Conservation (phyloP, 2,329 filamentous ascomycete genomes). For the Trichophyton schoenleinii region DNA sequence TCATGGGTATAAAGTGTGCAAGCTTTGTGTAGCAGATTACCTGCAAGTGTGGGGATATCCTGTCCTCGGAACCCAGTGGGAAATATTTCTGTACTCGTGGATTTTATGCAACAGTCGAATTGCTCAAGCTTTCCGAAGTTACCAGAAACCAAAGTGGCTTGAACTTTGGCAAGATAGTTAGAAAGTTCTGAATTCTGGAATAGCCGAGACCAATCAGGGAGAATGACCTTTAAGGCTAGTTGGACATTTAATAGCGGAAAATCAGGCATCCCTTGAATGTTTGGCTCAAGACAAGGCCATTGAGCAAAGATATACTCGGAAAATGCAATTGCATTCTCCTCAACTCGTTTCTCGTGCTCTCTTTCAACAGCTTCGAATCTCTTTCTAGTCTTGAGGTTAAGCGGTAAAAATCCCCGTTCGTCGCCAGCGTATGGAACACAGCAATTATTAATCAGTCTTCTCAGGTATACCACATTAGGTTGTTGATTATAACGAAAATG, state of each 20-base stretch:
- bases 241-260: slow-evolving; percentile 4
- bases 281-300: slow-evolving; percentile 10
- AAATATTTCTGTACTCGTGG: neutral
- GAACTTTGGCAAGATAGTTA: slow-evolving; percentile 33
- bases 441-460: slow-evolving; percentile 5
- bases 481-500: slow-evolving; percentile 8
- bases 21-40: neutral
- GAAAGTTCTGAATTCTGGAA: slow-evolving; percentile 39
- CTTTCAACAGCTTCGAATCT: slow-evolving; percentile 4
- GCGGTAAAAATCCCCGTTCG: neutral
- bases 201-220: slow-evolving; percentile 38
- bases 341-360: slow-evolving; percentile 5
- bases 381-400: slow-evolving; percentile 4
- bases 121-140: neutral
- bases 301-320: slow-evolving; percentile 12
- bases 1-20: neutral
- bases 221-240: slow-evolving; percentile 29
- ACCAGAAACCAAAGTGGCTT: slow-evolving; percentile 28
- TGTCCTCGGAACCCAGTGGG: neutral
- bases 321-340: slow-evolving; percentile 11
- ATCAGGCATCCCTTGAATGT: neutral
- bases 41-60: slow-evolving; percentile 4
- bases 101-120: neutral
- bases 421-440: slow-evolving; percentile 7
- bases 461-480: slow-evolving; percentile 7